These are phyloP conservation scores for Corniculantispora saksenae DNA, from an alignment of 2,329 filamentous ascomycete species.

Conservation along the genomic window DNA sequence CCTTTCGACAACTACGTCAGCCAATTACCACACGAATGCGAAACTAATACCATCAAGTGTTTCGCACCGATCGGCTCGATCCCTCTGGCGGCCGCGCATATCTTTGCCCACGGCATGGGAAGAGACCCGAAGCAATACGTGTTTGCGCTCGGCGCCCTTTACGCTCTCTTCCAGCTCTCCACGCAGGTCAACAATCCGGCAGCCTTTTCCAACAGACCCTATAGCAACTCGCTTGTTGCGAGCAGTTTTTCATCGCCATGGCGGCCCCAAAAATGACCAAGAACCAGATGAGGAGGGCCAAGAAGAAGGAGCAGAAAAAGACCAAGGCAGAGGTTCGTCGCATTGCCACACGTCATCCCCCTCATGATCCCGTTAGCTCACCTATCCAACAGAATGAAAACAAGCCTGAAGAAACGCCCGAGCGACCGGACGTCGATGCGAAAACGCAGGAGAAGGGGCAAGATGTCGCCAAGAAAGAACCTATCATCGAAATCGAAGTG, in stretches of 20 bases:
- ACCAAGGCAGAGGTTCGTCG: conserved; percentile 54
- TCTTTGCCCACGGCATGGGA: conserved; percentile 32
- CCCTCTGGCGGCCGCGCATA: conserved; percentile 4
- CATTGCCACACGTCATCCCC: neutral
- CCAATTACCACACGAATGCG: neutral
- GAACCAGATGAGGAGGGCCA: conserved; percentile 88
- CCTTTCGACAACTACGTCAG: neutral
- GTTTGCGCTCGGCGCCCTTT: conserved; percentile 34
- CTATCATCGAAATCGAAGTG: conserved; percentile 31
- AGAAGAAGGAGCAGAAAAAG: conserved; percentile 91
- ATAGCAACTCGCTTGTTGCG: conserved; percentile 14
- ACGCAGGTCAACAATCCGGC: conserved; percentile 36
- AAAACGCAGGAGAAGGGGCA: conserved; percentile 38
- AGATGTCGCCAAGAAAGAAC: conserved; percentile 46
- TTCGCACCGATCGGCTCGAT: neutral
- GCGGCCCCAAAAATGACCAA: conserved; percentile 77
- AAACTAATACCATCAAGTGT: neutral
- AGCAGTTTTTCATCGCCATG: conserved; percentile 47
- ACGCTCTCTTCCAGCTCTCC: conserved; percentile 39
- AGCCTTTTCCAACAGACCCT: conserved; percentile 22
- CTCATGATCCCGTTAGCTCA: neutral
- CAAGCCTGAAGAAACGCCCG: neutral
- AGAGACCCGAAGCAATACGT: conserved; percentile 41
- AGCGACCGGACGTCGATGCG: conserved; percentile 25
- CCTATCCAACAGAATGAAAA: neutral